Percentiles rank a stretch among this genome's conserved stretches.
Evolutionary conservation across 805 yeast genomes (phyloP).

Genomic region (Pichia californica): DNA sequence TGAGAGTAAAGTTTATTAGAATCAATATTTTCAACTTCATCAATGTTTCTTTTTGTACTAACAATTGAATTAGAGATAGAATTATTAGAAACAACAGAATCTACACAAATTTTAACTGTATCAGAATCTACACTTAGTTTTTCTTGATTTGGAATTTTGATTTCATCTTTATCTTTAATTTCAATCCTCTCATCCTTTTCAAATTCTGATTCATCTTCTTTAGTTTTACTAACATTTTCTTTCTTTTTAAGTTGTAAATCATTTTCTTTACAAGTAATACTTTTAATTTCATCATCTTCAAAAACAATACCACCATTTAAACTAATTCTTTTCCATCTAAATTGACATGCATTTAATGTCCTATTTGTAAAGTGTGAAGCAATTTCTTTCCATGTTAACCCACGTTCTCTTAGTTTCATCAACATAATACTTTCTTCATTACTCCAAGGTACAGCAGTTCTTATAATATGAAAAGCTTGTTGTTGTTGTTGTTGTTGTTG

Average conservation of each 20-base stretch:
- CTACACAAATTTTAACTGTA: no score
- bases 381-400: conserved; percentile 10
- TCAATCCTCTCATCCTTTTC: no score
- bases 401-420: conserved; percentile 2
- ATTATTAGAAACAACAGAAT: no score
- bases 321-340: conserved; percentile 10
- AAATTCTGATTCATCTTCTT: no score
- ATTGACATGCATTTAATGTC: conserved; percentile 11
- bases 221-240: not conserved
- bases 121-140: no score
- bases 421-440: conserved; percentile 2
- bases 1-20: no score
- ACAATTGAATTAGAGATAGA: no score
- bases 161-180: no score
- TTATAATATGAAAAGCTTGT: not conserved
- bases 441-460: conserved; percentile 9
- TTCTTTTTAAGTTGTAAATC: not conserved
- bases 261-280: not conserved
- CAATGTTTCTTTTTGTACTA: no score
- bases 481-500: not conserved
- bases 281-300: not conserved
- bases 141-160: no score
- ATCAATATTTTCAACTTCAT: no score
- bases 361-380: conserved; percentile 4
- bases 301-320: conserved; percentile 4